phyloP scores from a whole-genome alignment of 2,329 filamentous ascomycete species.

The Colletotrichum filicis region DNA sequence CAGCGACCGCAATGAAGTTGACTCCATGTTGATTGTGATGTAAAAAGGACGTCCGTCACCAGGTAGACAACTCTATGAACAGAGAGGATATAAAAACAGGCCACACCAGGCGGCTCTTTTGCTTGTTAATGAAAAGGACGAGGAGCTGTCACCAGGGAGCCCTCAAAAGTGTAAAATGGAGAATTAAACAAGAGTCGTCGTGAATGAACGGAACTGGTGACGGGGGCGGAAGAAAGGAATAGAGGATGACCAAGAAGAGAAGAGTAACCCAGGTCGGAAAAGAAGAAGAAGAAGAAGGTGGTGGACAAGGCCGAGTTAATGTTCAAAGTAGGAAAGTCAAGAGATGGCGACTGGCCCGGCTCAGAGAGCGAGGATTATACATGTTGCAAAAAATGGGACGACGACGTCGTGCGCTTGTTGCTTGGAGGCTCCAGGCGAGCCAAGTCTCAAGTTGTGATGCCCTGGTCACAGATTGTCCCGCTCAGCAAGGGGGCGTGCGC shows the following conservation, averaged over 20 bases:
- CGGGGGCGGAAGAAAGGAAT: neutral
- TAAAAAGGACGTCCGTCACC: constrained; percentile 23
- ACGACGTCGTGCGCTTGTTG: constrained; percentile 31
- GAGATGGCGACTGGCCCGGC: constrained; percentile 8
- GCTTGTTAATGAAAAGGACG: constrained; percentile 15
- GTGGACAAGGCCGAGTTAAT: constrained; percentile 19
- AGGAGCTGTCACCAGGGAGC: constrained; percentile 32
- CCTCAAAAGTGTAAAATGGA: neutral
- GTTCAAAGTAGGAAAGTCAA: constrained; percentile 27
- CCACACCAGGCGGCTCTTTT: constrained; percentile 34
- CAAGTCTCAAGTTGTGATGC: constrained; percentile 35
- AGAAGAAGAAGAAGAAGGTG: neutral
- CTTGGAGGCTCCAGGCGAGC: constrained; percentile 31
- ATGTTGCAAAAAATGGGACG: constrained; percentile 35
- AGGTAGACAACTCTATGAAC: constrained; percentile 4
- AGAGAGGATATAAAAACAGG: constrained; percentile 7
- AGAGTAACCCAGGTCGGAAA: neutral
- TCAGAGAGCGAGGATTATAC: constrained; percentile 27
- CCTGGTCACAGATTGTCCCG: constrained; percentile 33
- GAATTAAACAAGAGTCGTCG: constrained; percentile 11
- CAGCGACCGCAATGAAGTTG: constrained; percentile 27
- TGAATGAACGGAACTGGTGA: constrained; percentile 11
- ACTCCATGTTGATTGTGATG: constrained; percentile 25
- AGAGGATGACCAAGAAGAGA: constrained; percentile 22
- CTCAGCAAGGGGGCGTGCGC: constrained; percentile 28